Percentiles rank a stretch among this genome's conserved stretches.
phyloP scores from a whole-genome alignment of 116 monocot genomes.

The Dioscorea cayenensis region DNA sequence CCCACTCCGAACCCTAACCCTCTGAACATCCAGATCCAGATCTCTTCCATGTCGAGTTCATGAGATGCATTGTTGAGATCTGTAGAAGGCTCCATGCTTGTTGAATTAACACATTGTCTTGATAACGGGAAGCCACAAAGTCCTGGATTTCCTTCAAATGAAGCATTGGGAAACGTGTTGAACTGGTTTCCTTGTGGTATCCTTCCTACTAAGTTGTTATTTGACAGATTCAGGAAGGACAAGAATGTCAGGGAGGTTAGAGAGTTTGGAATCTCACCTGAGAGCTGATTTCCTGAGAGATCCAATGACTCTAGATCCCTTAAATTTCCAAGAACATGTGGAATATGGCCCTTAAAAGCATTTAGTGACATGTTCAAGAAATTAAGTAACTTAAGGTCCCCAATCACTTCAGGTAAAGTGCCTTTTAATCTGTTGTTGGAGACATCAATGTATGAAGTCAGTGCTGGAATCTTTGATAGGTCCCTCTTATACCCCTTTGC shows the following conservation, averaged over 20 bases:
- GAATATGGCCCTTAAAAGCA: slow-evolving; percentile 29
- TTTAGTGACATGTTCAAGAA: slow-evolving; percentile 46
- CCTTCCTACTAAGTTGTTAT: slow-evolving; percentile 48
- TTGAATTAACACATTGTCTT: slow-evolving; percentile 12
- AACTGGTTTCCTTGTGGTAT: slow-evolving; percentile 50
- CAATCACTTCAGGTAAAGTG: slow-evolving; percentile 29
- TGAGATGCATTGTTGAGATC: no score
- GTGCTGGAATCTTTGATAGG: slow-evolving; percentile 27
- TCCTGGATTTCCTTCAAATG: slow-evolving; percentile 37
- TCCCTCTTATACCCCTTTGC: slow-evolving; percentile 27
- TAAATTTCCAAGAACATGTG: slow-evolving; percentile 33
- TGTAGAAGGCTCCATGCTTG: neutral
- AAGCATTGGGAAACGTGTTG: slow-evolving; percentile 33
- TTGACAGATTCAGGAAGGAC: slow-evolving; percentile 47
- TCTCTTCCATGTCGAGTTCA: neutral
- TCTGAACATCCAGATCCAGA: slow-evolving; percentile 8
- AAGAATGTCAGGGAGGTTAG: slow-evolving; percentile 50
- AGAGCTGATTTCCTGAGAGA: slow-evolving; percentile 26
- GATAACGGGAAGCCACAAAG: slow-evolving; percentile 52
- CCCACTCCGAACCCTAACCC: slow-evolving; percentile 22
- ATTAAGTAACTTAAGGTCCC: slow-evolving; percentile 24
- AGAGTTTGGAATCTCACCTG: neutral
- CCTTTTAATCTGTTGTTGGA: slow-evolving; percentile 50
- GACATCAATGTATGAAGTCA: slow-evolving; percentile 40
- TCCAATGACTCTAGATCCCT: slow-evolving; percentile 51